These are phyloP conservation scores for Yamadazyma taylorii DNA, from an alignment of 1,139 yeast genomes.

Conservation along the genomic window DNA sequence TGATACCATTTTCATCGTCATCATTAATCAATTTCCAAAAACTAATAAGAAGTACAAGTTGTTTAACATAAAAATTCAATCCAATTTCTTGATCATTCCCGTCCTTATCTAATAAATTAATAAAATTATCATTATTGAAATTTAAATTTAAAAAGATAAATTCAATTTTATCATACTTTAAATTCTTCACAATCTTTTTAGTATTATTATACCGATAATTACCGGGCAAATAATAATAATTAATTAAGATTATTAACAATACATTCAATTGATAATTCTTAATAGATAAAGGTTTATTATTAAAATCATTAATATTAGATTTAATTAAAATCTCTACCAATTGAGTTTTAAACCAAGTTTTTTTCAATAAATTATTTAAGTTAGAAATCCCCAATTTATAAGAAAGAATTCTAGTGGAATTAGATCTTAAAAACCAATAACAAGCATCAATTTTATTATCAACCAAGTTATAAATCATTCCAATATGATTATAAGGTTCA, in stretches of 20 bases:
- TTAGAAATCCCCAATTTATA: slow-evolving; percentile 43
- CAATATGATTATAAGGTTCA: slow-evolving; percentile 66
- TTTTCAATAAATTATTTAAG: slow-evolving; percentile 30
- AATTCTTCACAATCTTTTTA: slow-evolving; percentile 21
- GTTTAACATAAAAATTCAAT: slow-evolving; percentile 18
- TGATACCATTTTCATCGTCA: slow-evolving; percentile 11
- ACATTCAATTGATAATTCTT: slow-evolving; percentile 21
- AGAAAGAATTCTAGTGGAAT: slow-evolving; percentile 52
- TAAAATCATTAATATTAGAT: slow-evolving; percentile 11
- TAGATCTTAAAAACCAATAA: slow-evolving; percentile 58
- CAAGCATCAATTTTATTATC: slow-evolving; percentile 36
- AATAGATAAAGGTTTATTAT: slow-evolving; percentile 6
- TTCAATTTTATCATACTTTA: slow-evolving; percentile 28
- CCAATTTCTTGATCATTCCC: slow-evolving; percentile 7
- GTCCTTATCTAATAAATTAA: slow-evolving; percentile 8
- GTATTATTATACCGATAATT: slow-evolving; percentile 24
- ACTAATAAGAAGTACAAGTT: slow-evolving; percentile 27
- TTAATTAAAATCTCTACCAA: slow-evolving; percentile 18
- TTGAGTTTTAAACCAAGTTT: slow-evolving; percentile 30
- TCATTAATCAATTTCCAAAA: slow-evolving; percentile 19
- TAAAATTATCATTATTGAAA: slow-evolving; percentile 15
- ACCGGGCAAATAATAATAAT: slow-evolving; percentile 32
- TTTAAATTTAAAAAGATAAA: slow-evolving; percentile 24
- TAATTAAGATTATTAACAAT: slow-evolving; percentile 27
- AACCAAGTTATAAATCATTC: slow-evolving; percentile 49